These are phyloP conservation scores for Suillus brevipes DNA, from an alignment of 768 basidiomycete genomes.

Conservation along the genomic window DNA sequence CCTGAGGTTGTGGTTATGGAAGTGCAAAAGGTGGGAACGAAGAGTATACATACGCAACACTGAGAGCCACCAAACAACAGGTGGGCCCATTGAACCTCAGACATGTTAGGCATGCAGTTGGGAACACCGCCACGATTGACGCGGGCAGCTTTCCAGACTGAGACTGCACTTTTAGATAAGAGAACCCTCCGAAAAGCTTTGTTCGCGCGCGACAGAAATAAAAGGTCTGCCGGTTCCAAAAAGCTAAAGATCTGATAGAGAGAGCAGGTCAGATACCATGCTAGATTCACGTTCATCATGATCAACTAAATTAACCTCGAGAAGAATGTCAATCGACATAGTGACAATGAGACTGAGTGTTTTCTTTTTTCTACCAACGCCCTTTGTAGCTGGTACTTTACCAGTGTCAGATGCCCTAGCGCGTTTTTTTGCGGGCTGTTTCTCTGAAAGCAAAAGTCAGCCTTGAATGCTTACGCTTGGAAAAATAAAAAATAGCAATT, in stretches of 20 bases:
- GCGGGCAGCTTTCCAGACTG: conserved; percentile 27
- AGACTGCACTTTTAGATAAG: conserved; percentile 16
- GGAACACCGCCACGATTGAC: conserved; percentile 16
- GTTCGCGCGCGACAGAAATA: conserved; percentile 30
- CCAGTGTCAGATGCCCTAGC: background rate
- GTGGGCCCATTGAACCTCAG: conserved; percentile 29
- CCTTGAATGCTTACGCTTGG: background rate
- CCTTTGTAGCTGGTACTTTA: background rate
- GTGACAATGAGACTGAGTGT: conserved; percentile 14
- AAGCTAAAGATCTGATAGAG: conserved; percentile 26
- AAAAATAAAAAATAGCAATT: background rate
- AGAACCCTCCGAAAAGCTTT: conserved; percentile 30
- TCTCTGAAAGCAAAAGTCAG: background rate
- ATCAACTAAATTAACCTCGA: conserved; percentile 22
- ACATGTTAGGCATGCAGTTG: conserved; percentile 22
- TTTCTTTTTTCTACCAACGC: conserved; percentile 3
- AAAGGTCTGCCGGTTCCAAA: conserved; percentile 33
- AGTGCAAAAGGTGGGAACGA: background rate
- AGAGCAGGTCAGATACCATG: background rate
- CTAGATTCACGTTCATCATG: background rate
- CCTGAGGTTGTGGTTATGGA: conserved; percentile 7
- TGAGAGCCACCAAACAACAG: conserved; percentile 23
- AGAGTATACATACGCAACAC: conserved; percentile 18
- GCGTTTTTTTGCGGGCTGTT: conserved; percentile 5
- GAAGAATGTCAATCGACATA: conserved; percentile 30